Evolutionary conservation across 1,139 yeast genomes (phyloP), one percentile per base, ranked within the genome.

Genomic region (Blastobotrys proliferans): DNA sequence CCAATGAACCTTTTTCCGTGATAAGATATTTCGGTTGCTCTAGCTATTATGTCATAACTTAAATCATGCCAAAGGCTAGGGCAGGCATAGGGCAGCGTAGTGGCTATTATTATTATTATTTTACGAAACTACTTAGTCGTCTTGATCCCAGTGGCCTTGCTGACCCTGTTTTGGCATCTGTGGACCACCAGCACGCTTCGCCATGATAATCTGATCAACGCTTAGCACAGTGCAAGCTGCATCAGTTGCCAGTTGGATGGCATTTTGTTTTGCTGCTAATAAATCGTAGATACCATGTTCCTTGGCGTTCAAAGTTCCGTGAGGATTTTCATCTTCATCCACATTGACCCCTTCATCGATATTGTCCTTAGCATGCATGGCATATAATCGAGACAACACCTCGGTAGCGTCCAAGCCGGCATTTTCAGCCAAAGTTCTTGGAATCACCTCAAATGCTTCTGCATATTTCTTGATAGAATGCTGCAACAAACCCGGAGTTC

Each of bases 61-160:
- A n/a, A n/a, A n/a, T n/a, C n/a, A n/a, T n/a, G n/a, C n/a, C n/a
- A n/a, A n/a, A n/a, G n/a, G n/a, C n/a, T n/a, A n/a, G n/a, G n/a
- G n/a, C n/a, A n/a, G n/a, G n/a, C n/a, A n/a, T n/a, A n/a, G n/a
- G n/a, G n/a, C n/a, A n/a, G n/a, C n/a, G n/a, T n/a, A n/a, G n/a
- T n/a, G n/a, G n/a, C n/a, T n/a, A n/a, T n/a, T n/a, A n/a, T n/a
- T n/a, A n/a, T n/a, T n/a, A 22, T 13, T 21, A 19, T 19, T 14
- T 18, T 10, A 13, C 10, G n/a, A 5, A 26, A 11, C 19, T 13
- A 18, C 9, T 55, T 70, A 87, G 68, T 88, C 96, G 48, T 77
- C 97, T 67, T 83, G 95, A 63, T 90, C 98, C 98, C 98, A 90
- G 70, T 90, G 90, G 47, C 96, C 96, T 35, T 94, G 92, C 63